Conservation (phyloP, 441 rosid species). For the Euphorbia schlechtendalii region DNA sequence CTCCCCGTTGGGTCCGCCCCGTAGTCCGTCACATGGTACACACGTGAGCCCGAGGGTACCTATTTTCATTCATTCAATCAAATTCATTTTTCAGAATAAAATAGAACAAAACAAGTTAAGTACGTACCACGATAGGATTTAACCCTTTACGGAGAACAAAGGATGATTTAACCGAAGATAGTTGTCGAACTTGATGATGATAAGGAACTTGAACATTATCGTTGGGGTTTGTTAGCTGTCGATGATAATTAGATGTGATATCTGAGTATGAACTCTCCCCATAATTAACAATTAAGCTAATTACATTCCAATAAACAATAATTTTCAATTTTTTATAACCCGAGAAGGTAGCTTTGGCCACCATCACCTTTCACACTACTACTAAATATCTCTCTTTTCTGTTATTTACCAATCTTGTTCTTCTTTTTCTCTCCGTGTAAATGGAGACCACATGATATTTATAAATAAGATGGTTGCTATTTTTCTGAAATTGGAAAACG, state of each 20-base stretch:
- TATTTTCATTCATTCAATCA: not conserved
- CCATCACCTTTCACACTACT: not conserved
- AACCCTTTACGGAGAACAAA: not conserved
- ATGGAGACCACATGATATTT: not conserved
- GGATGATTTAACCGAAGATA: not conserved
- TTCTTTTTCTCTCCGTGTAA: not conserved
- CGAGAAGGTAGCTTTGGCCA: not conserved
- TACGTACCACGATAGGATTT: not conserved
- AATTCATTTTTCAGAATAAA: not conserved
- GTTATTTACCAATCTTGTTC: not conserved
- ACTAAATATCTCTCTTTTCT: too few relatives aligned
- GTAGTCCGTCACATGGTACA: not conserved
- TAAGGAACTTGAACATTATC: not conserved
- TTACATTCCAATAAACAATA: not conserved
- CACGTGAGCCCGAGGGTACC: not conserved
- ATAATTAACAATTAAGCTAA: not conserved
- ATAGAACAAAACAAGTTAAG: not conserved
- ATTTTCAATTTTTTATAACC: too few relatives aligned
- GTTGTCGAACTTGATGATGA: not conserved
- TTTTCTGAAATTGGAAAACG: not conserved
- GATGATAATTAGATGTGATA: not conserved
- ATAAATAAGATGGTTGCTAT: not conserved
- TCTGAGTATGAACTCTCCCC: not conserved
- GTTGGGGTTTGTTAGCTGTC: not conserved
- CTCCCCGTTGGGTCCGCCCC: slow-evolving; percentile 1